These are phyloP conservation scores for Metschnikowia anglica DNA, from an alignment of 805 yeast species.

Conservation along the genomic window DNA sequence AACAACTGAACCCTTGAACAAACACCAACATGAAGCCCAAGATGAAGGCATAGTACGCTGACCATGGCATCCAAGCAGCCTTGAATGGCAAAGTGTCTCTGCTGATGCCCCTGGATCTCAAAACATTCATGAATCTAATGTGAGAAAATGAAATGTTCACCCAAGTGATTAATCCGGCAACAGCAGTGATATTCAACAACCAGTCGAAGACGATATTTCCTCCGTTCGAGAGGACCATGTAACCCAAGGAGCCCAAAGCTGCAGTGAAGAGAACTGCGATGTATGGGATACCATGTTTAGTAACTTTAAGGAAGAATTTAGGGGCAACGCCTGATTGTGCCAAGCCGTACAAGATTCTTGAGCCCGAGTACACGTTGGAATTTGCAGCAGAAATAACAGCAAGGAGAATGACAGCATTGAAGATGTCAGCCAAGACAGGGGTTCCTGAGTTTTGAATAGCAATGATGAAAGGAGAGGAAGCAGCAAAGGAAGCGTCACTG, in stretches of 20 bases:
- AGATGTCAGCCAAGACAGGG: conserved; percentile 58
- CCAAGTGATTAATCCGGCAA: conserved; percentile 76
- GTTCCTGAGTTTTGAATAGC: conserved; percentile 72
- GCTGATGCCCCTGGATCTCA: conserved; percentile 60
- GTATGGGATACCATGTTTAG: conserved; percentile 61
- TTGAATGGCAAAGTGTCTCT: conserved; percentile 73
- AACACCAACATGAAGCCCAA: conserved; percentile 57
- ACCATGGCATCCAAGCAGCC: conserved; percentile 66
- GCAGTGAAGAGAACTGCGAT: conserved; percentile 57
- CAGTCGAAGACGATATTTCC: conserved; percentile 65
- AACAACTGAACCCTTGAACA: conserved; percentile 70
- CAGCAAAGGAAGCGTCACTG: conserved; percentile 31
- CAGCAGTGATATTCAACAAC: conserved; percentile 74
- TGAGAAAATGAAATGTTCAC: conserved; percentile 62
- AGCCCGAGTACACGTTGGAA: conserved; percentile 70
- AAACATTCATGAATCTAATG: conserved; percentile 65
- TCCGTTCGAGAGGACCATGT: conserved; percentile 51
- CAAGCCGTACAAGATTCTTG: conserved; percentile 65
- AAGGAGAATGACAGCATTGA: conserved; percentile 66
- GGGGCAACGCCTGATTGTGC: conserved; percentile 63
- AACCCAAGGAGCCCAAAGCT: conserved; percentile 62
- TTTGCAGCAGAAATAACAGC: conserved; percentile 80
- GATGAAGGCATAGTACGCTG: conserved; percentile 61
- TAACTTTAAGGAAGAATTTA: conserved; percentile 46
- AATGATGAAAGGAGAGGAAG: conserved; percentile 68